Evolutionary conservation across 768 basidiomycete species (phyloP), one percentile per base, ranked within the genome.

Genomic region (Lentinula detonsa): DNA sequence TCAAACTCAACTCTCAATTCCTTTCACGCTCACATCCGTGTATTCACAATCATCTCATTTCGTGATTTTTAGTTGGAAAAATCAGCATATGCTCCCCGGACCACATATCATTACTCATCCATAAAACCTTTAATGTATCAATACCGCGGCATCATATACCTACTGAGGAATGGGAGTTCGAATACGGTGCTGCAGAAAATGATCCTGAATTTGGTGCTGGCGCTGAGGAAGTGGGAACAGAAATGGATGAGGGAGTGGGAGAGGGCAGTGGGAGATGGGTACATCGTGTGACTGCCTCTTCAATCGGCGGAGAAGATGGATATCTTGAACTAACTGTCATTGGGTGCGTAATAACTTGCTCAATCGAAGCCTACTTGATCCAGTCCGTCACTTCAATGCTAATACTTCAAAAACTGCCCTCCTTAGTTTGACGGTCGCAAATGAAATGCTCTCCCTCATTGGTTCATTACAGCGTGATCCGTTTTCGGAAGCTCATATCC

Each of bases 111-210:
- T 78, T 98, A 15, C 90, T 98, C 37, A 80, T 95, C 3, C 91
- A 95, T 66, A 85, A 86, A 28, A 97, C 92, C 5, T 98, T 97
- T 79, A 98, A 98, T 72, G 90, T 91, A 16, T 95, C 95, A 18
- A 95, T 98, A 73, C 95, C 95, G 2, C 85, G 90, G 60, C 85
- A 91, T 68, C 94, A 97, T 71, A 94, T 98, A 65, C 91, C 92
- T 2, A 78, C 76, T 31, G 86, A 89, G 35, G 73, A 81, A 62
- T 95, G 91, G 87, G 81, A 85, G 60, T 98, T 96, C 68, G 91
- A 95, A 72, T 90, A 93, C 64, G 92, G 88, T 4, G 80, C 90
- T 0, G 85, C 87, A 10, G 90, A 90, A 69, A 90, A 90, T 65
- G 90, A 93, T 64, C 87, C 90, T 9, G 87, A 90, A 67, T 86